A percentile compares a stretch with the other conserved stretches of the same genome.
phyloP scores from a whole-genome alignment of 805 yeast species.

The Cyberlindnera mrakii region DNA sequence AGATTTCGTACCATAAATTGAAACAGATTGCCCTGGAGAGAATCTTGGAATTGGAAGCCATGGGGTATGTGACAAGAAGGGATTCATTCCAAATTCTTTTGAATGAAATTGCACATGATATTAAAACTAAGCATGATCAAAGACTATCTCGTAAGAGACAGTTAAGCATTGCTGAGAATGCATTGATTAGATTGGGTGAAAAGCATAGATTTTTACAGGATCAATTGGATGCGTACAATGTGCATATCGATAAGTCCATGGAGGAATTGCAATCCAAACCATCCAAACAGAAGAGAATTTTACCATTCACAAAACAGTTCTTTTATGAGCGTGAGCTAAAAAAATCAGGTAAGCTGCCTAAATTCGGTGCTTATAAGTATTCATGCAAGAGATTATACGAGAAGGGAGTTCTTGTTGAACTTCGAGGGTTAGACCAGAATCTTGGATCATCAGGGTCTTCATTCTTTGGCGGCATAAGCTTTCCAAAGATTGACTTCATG shows the following conservation, averaged over 20 bases:
- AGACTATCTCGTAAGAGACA: conserved; percentile 42
- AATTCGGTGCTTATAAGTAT: conserved; percentile 74
- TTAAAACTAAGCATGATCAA: conserved; percentile 49
- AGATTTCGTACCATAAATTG: conserved; percentile 60
- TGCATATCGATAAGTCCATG: conserved; percentile 46
- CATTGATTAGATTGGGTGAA: conserved; percentile 38
- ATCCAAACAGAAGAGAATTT: conserved; percentile 26
- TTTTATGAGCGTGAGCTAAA: conserved; percentile 68
- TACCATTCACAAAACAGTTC: conserved; percentile 66
- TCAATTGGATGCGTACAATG: conserved; percentile 36
- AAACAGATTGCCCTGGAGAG: conserved; percentile 72
- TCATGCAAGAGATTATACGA: conserved; percentile 71
- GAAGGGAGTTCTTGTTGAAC: conserved; percentile 56
- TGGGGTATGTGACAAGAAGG: conserved; percentile 57
- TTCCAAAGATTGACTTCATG: conserved; percentile 66
- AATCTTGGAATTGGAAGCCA: conserved; percentile 65
- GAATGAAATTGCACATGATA: conserved; percentile 80
- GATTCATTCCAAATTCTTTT: conserved; percentile 74
- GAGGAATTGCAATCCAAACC: conserved; percentile 39
- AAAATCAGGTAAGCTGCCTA: conserved; percentile 59
- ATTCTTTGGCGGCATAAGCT: conserved; percentile 37
- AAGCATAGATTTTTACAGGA: conserved; percentile 38
- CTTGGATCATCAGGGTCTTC: conserved; percentile 31
- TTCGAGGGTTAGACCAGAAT: conserved; percentile 45
- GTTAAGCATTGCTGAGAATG: conserved; percentile 36